Evolutionary conservation across 2,329 filamentous ascomycete species (phyloP), one percentile per base, ranked within the genome.

Genomic region (Ascochyta pisi): DNA sequence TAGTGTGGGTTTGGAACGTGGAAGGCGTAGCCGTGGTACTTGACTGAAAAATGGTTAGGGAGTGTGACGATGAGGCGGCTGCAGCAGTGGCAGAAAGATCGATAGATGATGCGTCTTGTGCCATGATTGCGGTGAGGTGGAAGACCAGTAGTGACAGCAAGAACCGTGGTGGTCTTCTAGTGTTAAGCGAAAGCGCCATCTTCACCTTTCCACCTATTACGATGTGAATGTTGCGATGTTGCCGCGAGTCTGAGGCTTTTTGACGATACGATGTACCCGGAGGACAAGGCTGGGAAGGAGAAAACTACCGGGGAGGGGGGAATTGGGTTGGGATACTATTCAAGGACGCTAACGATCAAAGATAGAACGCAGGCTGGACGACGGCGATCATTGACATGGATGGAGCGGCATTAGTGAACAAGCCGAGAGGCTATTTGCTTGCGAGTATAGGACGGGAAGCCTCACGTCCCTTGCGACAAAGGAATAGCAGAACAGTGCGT

Each of bases 1-100:
- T 65, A 0, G 71, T 76, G 40, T 71, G 62, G 26, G 70, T 75
- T 27, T 64, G 61, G 13, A 57, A 50, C 16, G 61, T 43, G 8
- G 60, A 59, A 12, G 65, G 59, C 5, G 47, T 62, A 1, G 63
- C 66, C 16, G 49, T 58, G 33, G 47, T 58, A 56, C 40, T 46
- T 22, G 53, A 19, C 16, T 57, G 42, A 12, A 48, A 6, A 3
- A 37, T 34, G 12, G 52, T 50, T 38, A 31, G 33, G 3, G 33
- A 40, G 1, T 34, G 39, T 13, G 52, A 42, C 12, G 47, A 40
- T 15, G 44, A 39, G 12, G 15, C 8, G 16, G n/a, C 15, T 50
- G 35, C 33, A 29, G 39, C 15, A 9, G 33, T 26, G 26, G 39
- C 19, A 12, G 26, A 23, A 22, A 23, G 7, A 12, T 40, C 23